Evolutionary conservation across 108 stramenopile species (phyloP), one percentile per base, ranked within the genome.

Genomic region (Skeletonema marinoi): DNA sequence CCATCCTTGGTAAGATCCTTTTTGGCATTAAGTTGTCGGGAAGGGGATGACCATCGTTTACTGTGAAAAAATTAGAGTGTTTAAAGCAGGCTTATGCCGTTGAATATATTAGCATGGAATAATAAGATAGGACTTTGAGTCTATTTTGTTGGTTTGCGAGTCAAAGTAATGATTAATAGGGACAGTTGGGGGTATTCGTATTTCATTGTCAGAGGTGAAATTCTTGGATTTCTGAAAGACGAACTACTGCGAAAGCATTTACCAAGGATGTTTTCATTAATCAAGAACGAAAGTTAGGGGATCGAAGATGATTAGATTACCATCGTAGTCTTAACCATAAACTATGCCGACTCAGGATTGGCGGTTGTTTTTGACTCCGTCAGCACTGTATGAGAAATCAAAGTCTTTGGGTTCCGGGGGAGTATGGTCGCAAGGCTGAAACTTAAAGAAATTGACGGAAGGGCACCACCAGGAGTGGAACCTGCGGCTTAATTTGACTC

Each of bases 281-380:
- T 97, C 95, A 97, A 97, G 97, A 97, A 95, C 97, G 95, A 97
- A 96, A 95, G 92, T 95, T 93, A 93, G 93, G 97, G 93, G 96
- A 96, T 96, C 95, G 93, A 98, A 98, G 97, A 98, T 95, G 97
- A 97, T 97, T 94, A 98, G 96, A 98, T n/a, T 98, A 96, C 97
- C 97, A 94, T 98, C 97, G 96, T 97, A 98, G 96, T 96, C 96
- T 98, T 95, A 94, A 98, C 97, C 96, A 96, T 98, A 98, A 96
- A 96, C 97, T 94, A 98, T 97, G 97, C 97, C 96, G 95, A 96
- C 93, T 94, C 87, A 89, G 90, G 93, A 97, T n/a, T 95, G 92
- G 92, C 81, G 89, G 93, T 81, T 89, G 78, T 89, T 87, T 83
- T 85, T 80, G 94, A 89, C 92, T 86, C 88, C 87, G 82, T 91